A percentile compares a stretch with the other conserved stretches of the same genome.
phyloP scores from a whole-genome alignment of 1,139 yeast species.

The Kodamaea ohmeri region DNA sequence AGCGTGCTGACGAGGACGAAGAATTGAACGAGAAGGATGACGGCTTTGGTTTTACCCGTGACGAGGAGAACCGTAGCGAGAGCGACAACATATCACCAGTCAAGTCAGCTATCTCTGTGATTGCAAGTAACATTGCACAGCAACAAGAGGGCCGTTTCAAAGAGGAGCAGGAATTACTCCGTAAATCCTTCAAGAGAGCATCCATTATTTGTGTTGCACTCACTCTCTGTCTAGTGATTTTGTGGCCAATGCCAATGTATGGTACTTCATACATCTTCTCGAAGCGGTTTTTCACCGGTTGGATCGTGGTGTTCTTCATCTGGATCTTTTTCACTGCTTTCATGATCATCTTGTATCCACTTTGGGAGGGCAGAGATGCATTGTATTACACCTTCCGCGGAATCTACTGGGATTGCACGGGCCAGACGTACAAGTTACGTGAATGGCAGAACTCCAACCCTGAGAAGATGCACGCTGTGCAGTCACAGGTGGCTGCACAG shows the following conservation, averaged over 20 bases:
- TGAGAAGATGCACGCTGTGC: constrained; percentile 65
- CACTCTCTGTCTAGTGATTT: constrained; percentile 57
- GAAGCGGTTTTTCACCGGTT: constrained; percentile 72
- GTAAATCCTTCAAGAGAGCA: constrained; percentile 54
- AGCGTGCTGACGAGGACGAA: constrained; percentile 65
- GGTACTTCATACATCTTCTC: constrained; percentile 72
- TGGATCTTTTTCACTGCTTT: constrained; percentile 64
- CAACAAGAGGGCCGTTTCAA: constrained; percentile 34
- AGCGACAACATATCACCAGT: constrained; percentile 38
- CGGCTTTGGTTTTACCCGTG: constrained; percentile 18
- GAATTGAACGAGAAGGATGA: constrained; percentile 42
- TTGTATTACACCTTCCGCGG: constrained; percentile 66
- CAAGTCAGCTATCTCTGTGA: constrained; percentile 34
- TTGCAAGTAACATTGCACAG: constrained; percentile 45
- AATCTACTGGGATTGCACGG: constrained; percentile 78
- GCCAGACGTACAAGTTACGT: constrained; percentile 66
- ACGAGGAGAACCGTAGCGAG: constrained; percentile 22
- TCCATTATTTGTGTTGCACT: constrained; percentile 53
- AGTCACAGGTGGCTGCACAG: constrained; percentile 52
- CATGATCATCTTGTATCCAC: constrained; percentile 58
- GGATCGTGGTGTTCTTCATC: constrained; percentile 72
- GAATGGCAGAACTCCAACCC: constrained; percentile 74
- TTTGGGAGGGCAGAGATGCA: constrained; percentile 67
- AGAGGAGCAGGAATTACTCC: constrained; percentile 45
- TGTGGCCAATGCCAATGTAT: constrained; percentile 92